phyloP scores from a whole-genome alignment of 192 early-diverging fungal genomes.

The Backusella morwellensis region DNA sequence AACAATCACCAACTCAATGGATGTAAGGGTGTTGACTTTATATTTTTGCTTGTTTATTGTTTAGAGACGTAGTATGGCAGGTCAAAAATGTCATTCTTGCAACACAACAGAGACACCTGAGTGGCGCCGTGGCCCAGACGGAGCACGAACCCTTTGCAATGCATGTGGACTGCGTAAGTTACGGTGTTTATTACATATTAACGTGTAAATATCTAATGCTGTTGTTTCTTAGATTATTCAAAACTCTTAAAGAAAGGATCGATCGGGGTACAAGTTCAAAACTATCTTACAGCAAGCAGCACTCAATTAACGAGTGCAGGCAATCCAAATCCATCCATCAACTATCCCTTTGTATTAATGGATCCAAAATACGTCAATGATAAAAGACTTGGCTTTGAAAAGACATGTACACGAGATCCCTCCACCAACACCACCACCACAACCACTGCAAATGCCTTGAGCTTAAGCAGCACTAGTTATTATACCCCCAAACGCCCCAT shows the following conservation, averaged over 20 bases:
- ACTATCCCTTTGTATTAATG: constrained; percentile 12
- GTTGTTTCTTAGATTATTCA: constrained; percentile 1
- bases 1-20: not conserved
- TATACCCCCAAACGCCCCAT: not conserved
- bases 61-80: constrained; percentile 17
- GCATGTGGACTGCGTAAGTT: constrained; percentile 87
- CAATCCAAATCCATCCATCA: not conserved
- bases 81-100: constrained; percentile 67
- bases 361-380: constrained; percentile 5
- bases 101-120: constrained; percentile 87
- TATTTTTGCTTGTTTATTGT: no score
- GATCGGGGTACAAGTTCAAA: constrained; percentile 5
- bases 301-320: not conserved
- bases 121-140: constrained; percentile 91
- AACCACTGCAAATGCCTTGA: not conserved
- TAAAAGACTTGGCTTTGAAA: not conserved
- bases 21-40: not conserved
- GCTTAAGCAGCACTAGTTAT: not conserved
- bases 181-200: no score
- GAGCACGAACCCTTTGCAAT: constrained; percentile 90
- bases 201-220: no score
- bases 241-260: constrained; percentile 10
- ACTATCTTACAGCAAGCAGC: not conserved
- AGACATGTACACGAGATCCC: not conserved
- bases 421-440: not conserved